Conservation (phyloP, 2,329 filamentous ascomycete species). For the Tolypocladium ovalisporum region DNA sequence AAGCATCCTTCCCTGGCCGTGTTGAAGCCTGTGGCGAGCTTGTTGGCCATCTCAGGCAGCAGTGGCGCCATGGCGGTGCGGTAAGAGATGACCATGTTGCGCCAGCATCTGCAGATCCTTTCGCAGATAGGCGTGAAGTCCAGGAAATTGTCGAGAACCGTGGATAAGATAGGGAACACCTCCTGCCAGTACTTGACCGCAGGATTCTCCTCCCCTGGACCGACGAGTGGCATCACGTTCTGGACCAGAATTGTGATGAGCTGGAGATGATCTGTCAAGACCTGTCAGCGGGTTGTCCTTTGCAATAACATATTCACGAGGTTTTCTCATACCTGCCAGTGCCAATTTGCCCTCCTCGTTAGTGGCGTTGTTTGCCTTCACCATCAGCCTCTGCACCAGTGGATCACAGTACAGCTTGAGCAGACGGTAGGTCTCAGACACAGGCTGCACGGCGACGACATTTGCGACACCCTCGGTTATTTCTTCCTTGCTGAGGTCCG, state of each 20-base stretch:
- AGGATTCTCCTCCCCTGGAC: slow-evolving; percentile 65
- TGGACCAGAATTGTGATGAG: slow-evolving; percentile 87
- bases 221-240: slow-evolving; percentile 61
- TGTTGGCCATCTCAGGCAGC: slow-evolving; percentile 75
- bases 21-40: slow-evolving; percentile 75
- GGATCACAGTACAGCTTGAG: slow-evolving; percentile 92
- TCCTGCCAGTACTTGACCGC: slow-evolving; percentile 95
- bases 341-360: slow-evolving; percentile 76
- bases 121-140: slow-evolving; percentile 83
- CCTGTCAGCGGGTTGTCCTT: slow-evolving; percentile 8
- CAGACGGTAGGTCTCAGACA: slow-evolving; percentile 68
- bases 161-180: slow-evolving; percentile 77
- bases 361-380: slow-evolving; percentile 73
- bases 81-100: slow-evolving; percentile 94
- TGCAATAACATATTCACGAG: neutral
- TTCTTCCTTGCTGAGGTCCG: slow-evolving; percentile 82
- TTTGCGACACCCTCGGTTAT: slow-evolving; percentile 91
- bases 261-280: slow-evolving; percentile 66
- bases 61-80: slow-evolving; percentile 79
- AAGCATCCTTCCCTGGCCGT: slow-evolving; percentile 88
- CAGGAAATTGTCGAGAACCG: slow-evolving; percentile 80
- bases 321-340: slow-evolving; percentile 56
- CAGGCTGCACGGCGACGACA: slow-evolving; percentile 78
- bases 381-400: slow-evolving; percentile 73
- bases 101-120: slow-evolving; percentile 88